Base-by-base conservation (phyloP, 169 alveolate species). In the Cryptosporidium canis region DNA sequence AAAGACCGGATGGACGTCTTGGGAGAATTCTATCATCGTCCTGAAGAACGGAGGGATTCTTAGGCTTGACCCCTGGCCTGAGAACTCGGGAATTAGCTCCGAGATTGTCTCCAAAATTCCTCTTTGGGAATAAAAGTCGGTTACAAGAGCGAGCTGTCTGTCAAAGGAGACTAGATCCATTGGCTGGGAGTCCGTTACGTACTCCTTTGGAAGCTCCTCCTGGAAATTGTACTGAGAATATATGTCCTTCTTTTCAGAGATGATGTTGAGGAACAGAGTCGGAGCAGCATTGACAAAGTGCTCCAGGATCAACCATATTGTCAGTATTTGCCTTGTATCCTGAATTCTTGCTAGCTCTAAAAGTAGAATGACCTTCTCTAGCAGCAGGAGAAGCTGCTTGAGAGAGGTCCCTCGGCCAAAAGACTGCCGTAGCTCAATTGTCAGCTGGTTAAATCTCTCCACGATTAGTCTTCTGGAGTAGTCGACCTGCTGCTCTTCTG, bases 341-440 rank as follows among this genome's bases (percentile, higher is more conserved):
- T 70, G 53, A 48, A 70, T 48, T 33, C 51, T 53, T n/a, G 77
- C 65, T 24, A 77, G 64, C 48, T 77, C 87, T 48, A 77, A n/a
- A 21, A 77, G 45, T 3, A 77, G 45, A 39, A 77, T 21, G 2
- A 77, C 14, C 18, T 61, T 77, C 29, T 77, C 87, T 41, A 77
- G 27, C 16, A 55, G 45, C 41, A 77, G 16, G n/a, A 61, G 39
- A 37, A n/a, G 33, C 61, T 39, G 63, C 11, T 21, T 44, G 16
- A 66, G 35, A 39, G 37, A 27, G n/a, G 16, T 66, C 6, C 24
- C 18, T 12, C 29, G 29, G 24, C 43, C 51, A 16, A 70, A 58
- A 14, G 48, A 58, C 7, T 41, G 35, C 55, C 61, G 65, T 8
- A 41, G 66, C 39, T 77, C 77, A 24, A 77, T 6, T 27, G 65